These are phyloP conservation scores for Torrubiella hemipterigena DNA, from an alignment of 2,329 filamentous ascomycete genomes.

Conservation along the genomic window DNA sequence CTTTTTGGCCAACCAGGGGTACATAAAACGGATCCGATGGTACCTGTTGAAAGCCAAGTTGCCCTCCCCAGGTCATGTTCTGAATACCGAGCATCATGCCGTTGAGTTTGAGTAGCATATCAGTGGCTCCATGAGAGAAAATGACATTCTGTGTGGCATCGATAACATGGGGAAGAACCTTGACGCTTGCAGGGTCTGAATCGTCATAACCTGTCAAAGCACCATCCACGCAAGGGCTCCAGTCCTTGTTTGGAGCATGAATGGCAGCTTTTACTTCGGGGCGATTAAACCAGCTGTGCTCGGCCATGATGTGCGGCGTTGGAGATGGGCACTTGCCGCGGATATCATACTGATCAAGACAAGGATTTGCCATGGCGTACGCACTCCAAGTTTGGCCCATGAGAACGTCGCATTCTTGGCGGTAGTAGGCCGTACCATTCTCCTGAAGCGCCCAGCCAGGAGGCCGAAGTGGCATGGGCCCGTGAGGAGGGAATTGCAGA, in stretches of 20 bases:
- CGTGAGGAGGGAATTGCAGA: conserved; percentile 56
- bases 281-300: conserved; percentile 63
- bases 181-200: conserved; percentile 10
- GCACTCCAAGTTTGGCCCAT: conserved; percentile 44
- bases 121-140: conserved; percentile 22
- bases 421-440: conserved; percentile 16
- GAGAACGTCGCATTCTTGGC: conserved; percentile 39
- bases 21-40: conserved; percentile 57
- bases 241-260: conserved; percentile 36
- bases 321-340: conserved; percentile 58
- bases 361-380: conserved; percentile 52
- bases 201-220: conserved; percentile 14
- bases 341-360: conserved; percentile 68
- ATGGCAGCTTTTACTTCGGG: conserved; percentile 53
- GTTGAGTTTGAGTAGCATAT: conserved; percentile 56
- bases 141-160: conserved; percentile 19
- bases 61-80: conserved; percentile 68
- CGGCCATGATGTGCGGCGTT: conserved; percentile 59
- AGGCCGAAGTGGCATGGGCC: conserved; percentile 38
- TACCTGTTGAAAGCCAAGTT: conserved; percentile 52
- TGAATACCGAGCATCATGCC: conserved; percentile 62
- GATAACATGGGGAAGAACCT: conserved; percentile 16
- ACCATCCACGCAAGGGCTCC: conserved; percentile 14
- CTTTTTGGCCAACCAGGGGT: conserved; percentile 23
- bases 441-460: conserved; percentile 26